Conservation (phyloP, 345 rosid genomes). For the Murraya paniculata region DNA sequence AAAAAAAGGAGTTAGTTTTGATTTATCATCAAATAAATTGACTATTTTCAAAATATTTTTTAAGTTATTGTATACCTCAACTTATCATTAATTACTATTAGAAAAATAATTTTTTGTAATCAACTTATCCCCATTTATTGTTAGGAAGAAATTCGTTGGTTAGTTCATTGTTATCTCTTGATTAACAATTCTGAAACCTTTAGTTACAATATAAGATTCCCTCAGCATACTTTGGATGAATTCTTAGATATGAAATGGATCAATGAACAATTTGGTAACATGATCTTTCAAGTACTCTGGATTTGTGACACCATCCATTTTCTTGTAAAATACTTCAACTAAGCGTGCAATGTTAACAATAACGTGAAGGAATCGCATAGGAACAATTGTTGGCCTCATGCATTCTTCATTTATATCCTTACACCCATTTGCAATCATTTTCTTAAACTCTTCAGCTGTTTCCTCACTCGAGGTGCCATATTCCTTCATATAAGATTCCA, state of each 20-base stretch:
- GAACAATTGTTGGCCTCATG: not conserved
- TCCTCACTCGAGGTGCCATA: not conserved
- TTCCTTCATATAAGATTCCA: conserved; percentile 20
- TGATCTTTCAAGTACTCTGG: not conserved
- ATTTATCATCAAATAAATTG: no score
- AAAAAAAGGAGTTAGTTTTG: no score
- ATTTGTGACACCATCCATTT: conserved; percentile 14
- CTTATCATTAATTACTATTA: no score
- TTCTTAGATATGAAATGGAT: not conserved
- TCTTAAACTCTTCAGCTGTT: conserved; percentile 2
- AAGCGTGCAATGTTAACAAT: conserved; percentile 3
- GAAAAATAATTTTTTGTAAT: no score
- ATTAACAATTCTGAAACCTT: no score
- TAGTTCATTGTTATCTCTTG: no score
- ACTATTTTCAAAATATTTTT: no score
- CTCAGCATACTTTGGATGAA: no score
- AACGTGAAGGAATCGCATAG: not conserved
- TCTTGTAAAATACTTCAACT: not conserved
- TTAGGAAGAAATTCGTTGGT: no score
- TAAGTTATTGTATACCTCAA: no score
- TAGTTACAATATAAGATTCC: no score
- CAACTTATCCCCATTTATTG: no score
- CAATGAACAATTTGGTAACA: not conserved
- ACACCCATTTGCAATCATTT: not conserved
- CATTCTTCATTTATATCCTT: conserved; percentile 15